phyloP scores from a whole-genome alignment of 352 stramenopile genomes.

The Phytophthora cactorum region DNA sequence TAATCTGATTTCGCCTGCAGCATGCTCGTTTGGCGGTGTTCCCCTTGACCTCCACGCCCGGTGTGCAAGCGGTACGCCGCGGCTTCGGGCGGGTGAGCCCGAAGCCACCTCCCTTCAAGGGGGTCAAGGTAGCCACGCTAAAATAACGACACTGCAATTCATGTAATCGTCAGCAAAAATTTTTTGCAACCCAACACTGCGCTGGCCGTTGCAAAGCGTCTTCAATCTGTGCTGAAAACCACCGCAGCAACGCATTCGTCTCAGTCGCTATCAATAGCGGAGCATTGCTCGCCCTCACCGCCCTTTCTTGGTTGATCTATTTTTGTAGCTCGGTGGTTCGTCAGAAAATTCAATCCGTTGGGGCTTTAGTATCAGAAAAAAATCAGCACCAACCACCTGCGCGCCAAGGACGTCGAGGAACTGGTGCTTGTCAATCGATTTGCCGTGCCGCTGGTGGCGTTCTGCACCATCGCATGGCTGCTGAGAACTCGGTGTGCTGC shows the following conservation, averaged over 20 bases:
- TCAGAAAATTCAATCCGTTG: slow-evolving; percentile 24
- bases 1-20: slow-evolving; percentile 21
- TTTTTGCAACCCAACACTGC: slow-evolving; percentile 17
- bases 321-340: slow-evolving; percentile 6
- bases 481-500: slow-evolving; percentile 14
- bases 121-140: slow-evolving; percentile 5
- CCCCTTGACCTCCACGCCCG: slow-evolving; percentile 16
- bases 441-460: slow-evolving; percentile 13
- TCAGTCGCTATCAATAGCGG: slow-evolving; percentile 17
- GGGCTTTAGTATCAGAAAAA: slow-evolving; percentile 15
- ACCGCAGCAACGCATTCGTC: not conserved
- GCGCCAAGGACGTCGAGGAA: slow-evolving; percentile 3
- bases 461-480: slow-evolving; percentile 26
- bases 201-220: slow-evolving; percentile 18
- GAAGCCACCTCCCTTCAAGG: slow-evolving; percentile 17
- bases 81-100: not conserved
- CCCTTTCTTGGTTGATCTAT: slow-evolving; percentile 27
- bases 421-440: not conserved
- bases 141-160: slow-evolving; percentile 12
- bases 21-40: slow-evolving; percentile 1
- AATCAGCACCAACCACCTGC: slow-evolving; percentile 14
- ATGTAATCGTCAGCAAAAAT: slow-evolving; percentile 8
- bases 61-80: slow-evolving; percentile 17
- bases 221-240: slow-evolving; percentile 7
- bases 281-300: not conserved